Evolutionary conservation across 768 basidiomycete species (phyloP), one percentile per base, ranked within the genome.

Genomic region (Exsudoporus frostii): DNA sequence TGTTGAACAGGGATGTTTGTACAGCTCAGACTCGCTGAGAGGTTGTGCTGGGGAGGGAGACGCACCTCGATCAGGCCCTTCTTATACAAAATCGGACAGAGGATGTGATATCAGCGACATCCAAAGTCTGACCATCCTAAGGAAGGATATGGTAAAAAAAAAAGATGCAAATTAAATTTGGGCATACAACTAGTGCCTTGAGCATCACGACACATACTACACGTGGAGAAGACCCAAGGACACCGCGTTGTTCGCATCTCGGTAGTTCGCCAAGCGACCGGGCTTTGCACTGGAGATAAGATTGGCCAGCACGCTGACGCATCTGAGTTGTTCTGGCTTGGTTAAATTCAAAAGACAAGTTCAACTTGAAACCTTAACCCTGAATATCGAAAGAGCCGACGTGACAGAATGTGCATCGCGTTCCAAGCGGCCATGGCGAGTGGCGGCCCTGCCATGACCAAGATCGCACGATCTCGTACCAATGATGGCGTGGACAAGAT

Each of bases 181-280:
- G 51, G 42, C 45, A 54, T 42, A 58, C 57, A 53, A 58, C 65
- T 50, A 65, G 61, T 65, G 32, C 56, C 53, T 65, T 55, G 59
- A 48, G 39, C 44, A 60, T 64, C 65, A 69, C 68, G 60, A 65
- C 58, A 69, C 65, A 59, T 57, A 57, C 44, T 58, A 67, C 65
- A 62, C 65, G 65, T 58, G 67, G 53, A 48, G 61, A 56, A 37
- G 67, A 55, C 60, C 63, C 68, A 62, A 60, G 49, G 70, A 59
- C 65, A 70, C 64, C 68, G 57, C 46, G 56, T 57, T 59, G 48
- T 49, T 64, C 48, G 54, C 32, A 56, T 54, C 49, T 53, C 59
- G 57, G 73, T 55, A 50, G 56, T 50, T 45, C 57, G 62, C 49
- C 55, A 60, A 43, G 46, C 48, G 44, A 52, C 48, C 49, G 57